A percentile compares a stretch with the other conserved stretches of the same genome.
Evolutionary conservation across 352 stramenopile species (phyloP).

Genomic region (Aphanomyces euteiches): DNA sequence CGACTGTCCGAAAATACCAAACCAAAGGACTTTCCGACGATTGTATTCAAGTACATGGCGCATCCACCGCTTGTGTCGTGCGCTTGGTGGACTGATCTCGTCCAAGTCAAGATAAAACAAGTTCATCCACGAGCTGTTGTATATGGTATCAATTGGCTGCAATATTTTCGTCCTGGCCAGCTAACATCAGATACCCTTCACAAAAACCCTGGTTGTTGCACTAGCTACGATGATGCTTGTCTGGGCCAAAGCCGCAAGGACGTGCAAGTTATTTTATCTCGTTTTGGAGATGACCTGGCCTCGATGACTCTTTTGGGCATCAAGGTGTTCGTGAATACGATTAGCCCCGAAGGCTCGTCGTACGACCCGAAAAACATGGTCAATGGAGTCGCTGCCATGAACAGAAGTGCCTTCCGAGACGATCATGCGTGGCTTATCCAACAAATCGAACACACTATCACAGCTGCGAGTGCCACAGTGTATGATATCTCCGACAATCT

Average conservation of each 20-base stretch:
- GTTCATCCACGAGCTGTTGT: neutral
- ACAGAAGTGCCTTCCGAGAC: neutral
- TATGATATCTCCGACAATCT: slow-evolving; percentile 25
- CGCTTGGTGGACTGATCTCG: slow-evolving; percentile 11
- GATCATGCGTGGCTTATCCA: slow-evolving; percentile 15
- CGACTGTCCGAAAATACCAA: neutral
- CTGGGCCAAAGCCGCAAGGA: slow-evolving; percentile 16
- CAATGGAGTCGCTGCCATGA: neutral
- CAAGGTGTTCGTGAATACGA: slow-evolving; percentile 26
- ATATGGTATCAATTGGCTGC: neutral
- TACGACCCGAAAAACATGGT: slow-evolving; percentile 16
- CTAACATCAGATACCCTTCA: neutral
- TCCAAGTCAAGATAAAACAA: slow-evolving; percentile 21
- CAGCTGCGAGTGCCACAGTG: slow-evolving; percentile 5
- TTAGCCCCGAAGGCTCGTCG: slow-evolving; percentile 16
- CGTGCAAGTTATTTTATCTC: slow-evolving; percentile 1
- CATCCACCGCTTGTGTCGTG: neutral
- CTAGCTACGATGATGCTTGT: slow-evolving; percentile 13
- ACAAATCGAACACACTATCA: slow-evolving; percentile 19
- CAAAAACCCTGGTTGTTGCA: neutral
- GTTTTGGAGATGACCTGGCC: slow-evolving; percentile 3
- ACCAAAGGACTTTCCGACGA: slow-evolving; percentile 6
- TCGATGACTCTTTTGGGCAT: slow-evolving; percentile 16
- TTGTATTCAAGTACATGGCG: slow-evolving; percentile 15
- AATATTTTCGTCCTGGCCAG: neutral